Percentiles rank a stretch among this genome's conserved stretches.
phyloP scores from a whole-genome alignment of 2,329 filamentous ascomycete genomes.

The Myriosclerotinia duriaeana region DNA sequence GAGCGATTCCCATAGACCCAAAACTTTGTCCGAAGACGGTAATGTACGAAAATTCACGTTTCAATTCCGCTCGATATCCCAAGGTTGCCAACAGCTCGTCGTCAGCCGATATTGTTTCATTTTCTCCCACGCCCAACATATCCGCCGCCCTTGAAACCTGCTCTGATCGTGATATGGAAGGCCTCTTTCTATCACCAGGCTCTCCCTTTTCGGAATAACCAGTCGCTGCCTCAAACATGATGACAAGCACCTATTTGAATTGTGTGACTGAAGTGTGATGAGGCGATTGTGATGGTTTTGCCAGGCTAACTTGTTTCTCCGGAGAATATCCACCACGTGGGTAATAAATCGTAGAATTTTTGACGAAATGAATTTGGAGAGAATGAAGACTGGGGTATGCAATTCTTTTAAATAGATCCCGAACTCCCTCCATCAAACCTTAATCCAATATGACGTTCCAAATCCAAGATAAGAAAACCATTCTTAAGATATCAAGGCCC shows the following conservation, averaged over 20 bases:
- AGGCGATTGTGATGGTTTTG: background rate
- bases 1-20: constrained; percentile 41
- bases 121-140: constrained; percentile 26
- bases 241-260: background rate
- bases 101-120: constrained; percentile 28
- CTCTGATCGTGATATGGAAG: constrained; percentile 8
- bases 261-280: background rate
- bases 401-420: constrained; percentile 16
- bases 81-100: constrained; percentile 37
- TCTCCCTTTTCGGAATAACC: constrained; percentile 1
- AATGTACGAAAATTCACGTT: constrained; percentile 40
- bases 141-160: constrained; percentile 7
- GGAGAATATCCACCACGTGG: background rate
- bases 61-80: constrained; percentile 40
- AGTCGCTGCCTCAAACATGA: background rate
- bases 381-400: background rate
- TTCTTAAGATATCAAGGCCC: background rate
- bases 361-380: background rate
- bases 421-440: background rate
- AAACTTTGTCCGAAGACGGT: constrained; percentile 41
- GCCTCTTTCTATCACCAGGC: background rate
- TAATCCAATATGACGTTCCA: background rate
- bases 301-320: too few relatives aligned
- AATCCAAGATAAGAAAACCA: constrained; percentile 9
- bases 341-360: background rate